phyloP scores from a whole-genome alignment of 2,329 filamentous ascomycete species.

The Chrysoporthe cubensis region DNA sequence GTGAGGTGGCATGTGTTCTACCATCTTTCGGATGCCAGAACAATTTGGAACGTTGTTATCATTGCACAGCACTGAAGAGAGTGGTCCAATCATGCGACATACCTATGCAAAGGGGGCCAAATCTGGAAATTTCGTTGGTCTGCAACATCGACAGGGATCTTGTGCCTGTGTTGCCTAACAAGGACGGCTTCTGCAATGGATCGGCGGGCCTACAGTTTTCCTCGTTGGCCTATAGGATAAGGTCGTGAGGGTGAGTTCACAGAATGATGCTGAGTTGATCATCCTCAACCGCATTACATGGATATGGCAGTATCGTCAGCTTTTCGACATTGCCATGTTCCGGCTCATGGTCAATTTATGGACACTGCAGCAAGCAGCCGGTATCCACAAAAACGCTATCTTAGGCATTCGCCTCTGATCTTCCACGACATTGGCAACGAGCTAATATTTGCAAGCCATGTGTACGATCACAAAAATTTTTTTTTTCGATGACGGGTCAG shows the following conservation, averaged over 20 bases:
- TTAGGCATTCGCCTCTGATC: slow-evolving; percentile 11
- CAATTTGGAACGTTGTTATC: neutral
- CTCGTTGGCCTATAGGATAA: neutral
- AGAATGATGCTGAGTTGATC: neutral
- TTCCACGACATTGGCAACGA: slow-evolving; percentile 3
- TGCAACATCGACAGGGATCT: neutral
- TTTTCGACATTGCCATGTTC: neutral
- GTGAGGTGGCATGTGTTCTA: slow-evolving; percentile 4
- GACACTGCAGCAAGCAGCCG: neutral
- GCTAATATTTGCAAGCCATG: slow-evolving; percentile 19
- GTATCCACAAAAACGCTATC: neutral
- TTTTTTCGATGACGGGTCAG: slow-evolving; percentile 1
- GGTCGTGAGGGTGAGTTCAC: neutral
- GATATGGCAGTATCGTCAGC: neutral
- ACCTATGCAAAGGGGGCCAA: neutral
- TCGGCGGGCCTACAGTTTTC: neutral
- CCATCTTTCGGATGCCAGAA: slow-evolving; percentile 1
- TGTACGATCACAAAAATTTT: slow-evolving; percentile 6
- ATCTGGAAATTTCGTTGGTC: neutral
- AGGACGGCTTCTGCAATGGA: neutral
- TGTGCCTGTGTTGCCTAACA: neutral
- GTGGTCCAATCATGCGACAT: neutral
- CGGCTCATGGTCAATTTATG: neutral
- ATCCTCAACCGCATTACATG: neutral
- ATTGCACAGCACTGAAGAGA: neutral